Evolutionary conservation across 345 rosid species (phyloP).

Genomic region (Aethionema arabicum): DNA sequence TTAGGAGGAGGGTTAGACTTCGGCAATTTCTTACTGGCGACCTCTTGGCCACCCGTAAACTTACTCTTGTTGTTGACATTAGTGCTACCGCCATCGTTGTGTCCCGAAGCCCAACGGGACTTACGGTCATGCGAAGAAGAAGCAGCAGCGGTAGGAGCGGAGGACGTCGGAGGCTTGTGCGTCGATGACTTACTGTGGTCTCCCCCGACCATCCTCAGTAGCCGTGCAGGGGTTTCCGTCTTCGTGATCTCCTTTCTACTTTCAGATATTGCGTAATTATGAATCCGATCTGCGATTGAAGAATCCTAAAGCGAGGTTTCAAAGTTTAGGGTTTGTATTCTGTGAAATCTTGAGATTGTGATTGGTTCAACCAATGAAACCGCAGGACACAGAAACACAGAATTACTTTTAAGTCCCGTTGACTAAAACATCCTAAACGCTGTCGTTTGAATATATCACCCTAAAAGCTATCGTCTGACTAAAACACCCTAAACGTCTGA

Average conservation of each 20-base stretch:
- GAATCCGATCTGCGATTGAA: not conserved
- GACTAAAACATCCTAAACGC: no score
- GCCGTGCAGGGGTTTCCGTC: slow-evolving; percentile 1
- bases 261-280: not conserved
- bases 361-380: slow-evolving; percentile 3
- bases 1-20: slow-evolving; percentile 43
- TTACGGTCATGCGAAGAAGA: slow-evolving; percentile 47
- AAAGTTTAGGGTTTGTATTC: slow-evolving; percentile 3
- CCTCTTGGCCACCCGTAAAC: slow-evolving; percentile 28
- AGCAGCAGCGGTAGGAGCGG: slow-evolving; percentile 31
- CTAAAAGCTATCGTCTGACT: no score
- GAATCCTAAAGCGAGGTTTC: not conserved
- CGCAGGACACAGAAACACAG: not conserved
- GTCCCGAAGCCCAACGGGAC: slow-evolving; percentile 60
- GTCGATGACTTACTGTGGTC: slow-evolving; percentile 46
- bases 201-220: slow-evolving; percentile 54
- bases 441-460: no score
- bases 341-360: not conserved
- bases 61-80: slow-evolving; percentile 20
- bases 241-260: slow-evolving; percentile 3
- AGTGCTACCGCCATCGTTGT: slow-evolving; percentile 33
- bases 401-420: no score
- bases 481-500: no score
- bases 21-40: slow-evolving; percentile 36
- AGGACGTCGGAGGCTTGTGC: slow-evolving; percentile 39